Base-by-base conservation (phyloP, 306 rosid genomes). In the Lagenaria siceraria region DNA sequence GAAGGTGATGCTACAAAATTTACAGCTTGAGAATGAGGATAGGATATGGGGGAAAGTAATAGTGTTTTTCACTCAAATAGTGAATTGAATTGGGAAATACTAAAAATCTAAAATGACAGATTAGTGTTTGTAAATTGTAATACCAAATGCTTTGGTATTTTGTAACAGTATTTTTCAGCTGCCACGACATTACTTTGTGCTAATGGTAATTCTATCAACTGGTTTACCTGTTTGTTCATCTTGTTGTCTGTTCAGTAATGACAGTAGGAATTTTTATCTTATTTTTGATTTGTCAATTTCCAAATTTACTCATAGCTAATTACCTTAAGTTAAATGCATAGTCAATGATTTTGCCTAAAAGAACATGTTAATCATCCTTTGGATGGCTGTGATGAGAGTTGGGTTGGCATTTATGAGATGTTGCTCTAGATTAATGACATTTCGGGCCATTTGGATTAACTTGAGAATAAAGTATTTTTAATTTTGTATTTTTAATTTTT, bases 31-130 rank as follows among this genome's bases (percentile, higher is more conserved):
- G 76, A 48, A 48, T 49, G 59, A 24, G 76, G 6, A 48, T 46
- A 6, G 75, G 54, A 0, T 5, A 22, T 11, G 80, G 78, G 53
- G 77, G 72, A 79, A 64, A 33, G 65, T 42, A 54, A 40, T 86
- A 87, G 85, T 85, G 87, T 82, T 59, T 59, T 64, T 84, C 79
- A 83, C 82, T 81, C 77, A 84, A 14, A 84, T 81, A 81, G 96
- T 91, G 93, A 78, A 79, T 81, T 69, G 52, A 5, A 46, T 51
- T 53, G 74, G 76, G 40, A 18, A 71, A 49, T 29, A 73, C 60
- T 49, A 64, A 1, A 71, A 73, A 79, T 81, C 80, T 81, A 77
- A 81, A 81, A 77, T 87, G 88, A 86, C 76, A 56, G 53, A 74
- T 31, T 58, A 79, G 81, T 81, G 58, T 80, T 13, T 83, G 87